Conservation (phyloP, 306 rosid species). For the Quercus cerris region DNA sequence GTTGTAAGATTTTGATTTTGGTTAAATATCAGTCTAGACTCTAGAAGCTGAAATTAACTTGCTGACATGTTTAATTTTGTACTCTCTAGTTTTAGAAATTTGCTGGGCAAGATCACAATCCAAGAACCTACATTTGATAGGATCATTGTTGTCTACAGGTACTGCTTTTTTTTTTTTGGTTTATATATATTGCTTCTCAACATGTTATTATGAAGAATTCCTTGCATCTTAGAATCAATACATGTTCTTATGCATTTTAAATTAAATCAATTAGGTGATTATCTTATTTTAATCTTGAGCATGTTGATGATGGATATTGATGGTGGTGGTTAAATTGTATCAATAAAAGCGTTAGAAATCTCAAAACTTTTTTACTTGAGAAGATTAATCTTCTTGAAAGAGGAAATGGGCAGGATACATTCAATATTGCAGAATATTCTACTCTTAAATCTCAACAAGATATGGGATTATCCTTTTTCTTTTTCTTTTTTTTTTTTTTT, state of each 20-base stretch:
- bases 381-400: neutral
- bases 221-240: neutral
- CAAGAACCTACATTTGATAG: slow-evolving; percentile 98
- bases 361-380: neutral
- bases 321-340: neutral
- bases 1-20: neutral
- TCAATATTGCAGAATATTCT: neutral
- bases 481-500: too few species aligned
- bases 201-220: neutral
- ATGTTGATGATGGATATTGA: neutral
- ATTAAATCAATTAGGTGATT: neutral
- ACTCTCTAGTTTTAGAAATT: slow-evolving; percentile 46
- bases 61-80: slow-evolving; percentile 27
- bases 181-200: slow-evolving; percentile 5
- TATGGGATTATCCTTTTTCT: neutral
- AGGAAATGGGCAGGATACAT: neutral
- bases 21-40: neutral
- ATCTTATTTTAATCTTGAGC: neutral
- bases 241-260: neutral
- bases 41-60: neutral
- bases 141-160: slow-evolving; percentile 95
- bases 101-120: slow-evolving; percentile 67
- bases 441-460: neutral
- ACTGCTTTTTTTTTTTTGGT: slow-evolving; percentile 15
- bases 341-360: neutral